These are phyloP conservation scores for Calocera viscosa DNA, from an alignment of 768 basidiomycete genomes.

Conservation along the genomic window DNA sequence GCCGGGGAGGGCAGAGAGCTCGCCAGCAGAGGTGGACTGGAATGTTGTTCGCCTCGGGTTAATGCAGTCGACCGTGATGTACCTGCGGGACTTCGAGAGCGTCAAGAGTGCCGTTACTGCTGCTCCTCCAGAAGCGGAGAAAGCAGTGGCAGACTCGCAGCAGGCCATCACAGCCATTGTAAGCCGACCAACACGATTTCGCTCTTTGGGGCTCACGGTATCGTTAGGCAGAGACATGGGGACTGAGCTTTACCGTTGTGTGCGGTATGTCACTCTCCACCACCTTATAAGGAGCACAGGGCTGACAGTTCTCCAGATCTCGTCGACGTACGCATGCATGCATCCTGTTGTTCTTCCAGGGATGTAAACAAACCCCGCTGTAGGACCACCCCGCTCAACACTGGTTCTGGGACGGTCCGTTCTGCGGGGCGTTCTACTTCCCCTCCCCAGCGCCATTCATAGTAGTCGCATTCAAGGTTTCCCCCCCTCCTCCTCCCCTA, in stretches of 20 bases:
- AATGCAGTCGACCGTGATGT: neutral
- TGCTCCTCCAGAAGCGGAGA: neutral
- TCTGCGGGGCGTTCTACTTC: conserved; percentile 7
- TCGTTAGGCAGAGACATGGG: neutral
- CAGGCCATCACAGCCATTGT: neutral
- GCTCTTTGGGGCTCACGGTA: neutral
- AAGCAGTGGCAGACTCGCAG: neutral
- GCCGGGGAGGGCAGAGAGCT: neutral
- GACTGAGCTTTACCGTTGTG: neutral
- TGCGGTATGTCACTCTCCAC: neutral
- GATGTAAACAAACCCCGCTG: neutral
- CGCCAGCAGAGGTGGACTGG: neutral
- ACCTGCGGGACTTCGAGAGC: neutral
- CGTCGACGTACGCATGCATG: neutral
- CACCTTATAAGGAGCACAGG: neutral
- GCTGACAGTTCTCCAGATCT: neutral
- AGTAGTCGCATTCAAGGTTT: neutral
- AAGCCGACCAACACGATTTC: neutral
- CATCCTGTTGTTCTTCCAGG: neutral
- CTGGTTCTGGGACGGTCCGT: conserved; percentile 3
- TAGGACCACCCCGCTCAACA: neutral
- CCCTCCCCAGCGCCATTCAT: neutral
- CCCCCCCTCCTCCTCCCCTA: neutral
- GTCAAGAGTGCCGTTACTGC: neutral
- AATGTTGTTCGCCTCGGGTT: neutral